Conservation (phyloP, 225 moss, liverwort and hornwort genomes). For the Sphagnum contortum region DNA sequence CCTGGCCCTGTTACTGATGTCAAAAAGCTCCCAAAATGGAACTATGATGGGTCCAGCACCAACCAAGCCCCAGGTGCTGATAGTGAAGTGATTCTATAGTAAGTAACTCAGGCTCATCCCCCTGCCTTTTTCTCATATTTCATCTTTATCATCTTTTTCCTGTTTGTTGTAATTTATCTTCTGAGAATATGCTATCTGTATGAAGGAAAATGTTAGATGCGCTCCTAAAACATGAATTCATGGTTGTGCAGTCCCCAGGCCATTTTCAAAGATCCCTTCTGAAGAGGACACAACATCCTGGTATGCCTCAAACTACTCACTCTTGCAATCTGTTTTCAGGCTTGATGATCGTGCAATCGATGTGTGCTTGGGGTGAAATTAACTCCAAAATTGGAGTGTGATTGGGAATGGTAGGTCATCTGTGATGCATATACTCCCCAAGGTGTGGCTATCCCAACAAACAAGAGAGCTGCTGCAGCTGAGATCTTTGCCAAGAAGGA, state of each 20-base stretch:
- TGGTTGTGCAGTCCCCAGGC: conserved; percentile 33
- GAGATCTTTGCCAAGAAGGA: conserved; percentile 15
- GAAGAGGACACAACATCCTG: conserved; percentile 38
- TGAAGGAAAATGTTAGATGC: too few species aligned
- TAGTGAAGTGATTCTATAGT: conserved; percentile 44
- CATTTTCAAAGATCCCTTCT: conserved; percentile 34
- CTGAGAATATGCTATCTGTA: too few species aligned
- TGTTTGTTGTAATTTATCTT: neutral
- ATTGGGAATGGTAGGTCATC: conserved; percentile 14
- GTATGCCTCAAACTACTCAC: conserved; percentile 4
- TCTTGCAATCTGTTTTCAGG: too few species aligned
- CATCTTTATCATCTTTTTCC: neutral
- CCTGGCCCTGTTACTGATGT: conserved; percentile 17
- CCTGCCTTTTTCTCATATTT: too few species aligned
- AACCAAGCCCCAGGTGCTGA: conserved; percentile 33
- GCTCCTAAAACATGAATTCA: neutral
- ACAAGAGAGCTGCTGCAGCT: conserved; percentile 36
- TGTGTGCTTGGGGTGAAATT: neutral
- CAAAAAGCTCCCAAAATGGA: conserved; percentile 29
- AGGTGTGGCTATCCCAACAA: conserved; percentile 29
- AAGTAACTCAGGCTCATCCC: neutral
- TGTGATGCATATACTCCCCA: conserved; percentile 41
- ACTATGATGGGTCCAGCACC: conserved; percentile 45
- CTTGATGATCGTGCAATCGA: neutral
- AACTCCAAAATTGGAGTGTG: too few species aligned